A percentile compares a stretch with the other conserved stretches of the same genome.
Conservation (phyloP, 1,139 yeast species). For the Blastobotrys raffinosifermentans region DNA sequence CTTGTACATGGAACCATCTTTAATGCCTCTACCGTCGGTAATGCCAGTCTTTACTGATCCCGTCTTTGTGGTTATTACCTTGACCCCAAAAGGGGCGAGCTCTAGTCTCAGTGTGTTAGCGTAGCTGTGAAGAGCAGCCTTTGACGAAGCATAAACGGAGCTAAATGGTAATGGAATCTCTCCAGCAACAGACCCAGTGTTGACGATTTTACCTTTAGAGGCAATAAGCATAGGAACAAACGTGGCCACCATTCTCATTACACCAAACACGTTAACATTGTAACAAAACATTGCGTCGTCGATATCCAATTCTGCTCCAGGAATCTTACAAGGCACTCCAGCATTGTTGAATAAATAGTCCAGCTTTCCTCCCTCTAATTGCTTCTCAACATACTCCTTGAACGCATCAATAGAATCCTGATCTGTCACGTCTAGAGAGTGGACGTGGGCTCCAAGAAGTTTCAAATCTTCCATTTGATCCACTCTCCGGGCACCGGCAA, state of each 20-base stretch:
- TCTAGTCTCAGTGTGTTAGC: constrained; percentile 59
- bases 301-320: constrained; percentile 62
- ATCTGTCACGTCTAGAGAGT: constrained; percentile 49
- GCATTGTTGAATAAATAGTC: constrained; percentile 66
- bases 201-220: constrained; percentile 63
- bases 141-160: constrained; percentile 57
- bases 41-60: background rate
- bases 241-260: constrained; percentile 56
- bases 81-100: constrained; percentile 64
- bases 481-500: constrained; percentile 65
- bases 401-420: constrained; percentile 44
- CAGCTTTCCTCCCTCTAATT: constrained; percentile 42
- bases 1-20: background rate
- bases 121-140: constrained; percentile 71
- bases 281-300: constrained; percentile 49
- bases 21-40: background rate
- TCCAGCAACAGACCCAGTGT: constrained; percentile 71
- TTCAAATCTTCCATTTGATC: constrained; percentile 53
- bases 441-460: constrained; percentile 34
- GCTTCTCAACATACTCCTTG: constrained; percentile 35
- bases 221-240: constrained; percentile 53
- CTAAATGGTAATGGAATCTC: constrained; percentile 67
- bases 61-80: constrained; percentile 36
- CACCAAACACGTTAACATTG: constrained; percentile 65
- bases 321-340: constrained; percentile 56